Conservation (phyloP, 1,139 yeast genomes). For the Sugiyamaella xylanicola region DNA sequence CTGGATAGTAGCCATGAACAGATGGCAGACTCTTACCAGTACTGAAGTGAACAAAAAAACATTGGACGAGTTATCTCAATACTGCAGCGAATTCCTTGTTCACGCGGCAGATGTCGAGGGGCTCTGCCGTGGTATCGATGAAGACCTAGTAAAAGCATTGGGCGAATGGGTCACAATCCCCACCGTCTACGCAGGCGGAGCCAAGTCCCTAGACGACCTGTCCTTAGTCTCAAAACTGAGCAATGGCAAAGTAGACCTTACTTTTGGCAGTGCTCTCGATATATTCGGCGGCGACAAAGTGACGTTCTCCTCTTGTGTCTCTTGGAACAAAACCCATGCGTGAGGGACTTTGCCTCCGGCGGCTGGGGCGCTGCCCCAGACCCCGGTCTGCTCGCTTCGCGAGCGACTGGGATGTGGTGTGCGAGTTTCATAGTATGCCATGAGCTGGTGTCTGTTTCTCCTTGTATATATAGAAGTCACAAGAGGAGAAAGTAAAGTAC, state of each 20-base stretch:
- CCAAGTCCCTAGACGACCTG: constrained; percentile 70
- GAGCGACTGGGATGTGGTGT: too few species aligned
- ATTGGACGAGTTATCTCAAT: constrained; percentile 55
- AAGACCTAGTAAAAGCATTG: constrained; percentile 64
- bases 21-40: constrained; percentile 90
- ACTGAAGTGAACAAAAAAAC: constrained; percentile 58
- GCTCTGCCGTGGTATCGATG: constrained; percentile 87
- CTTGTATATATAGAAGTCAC: too few species aligned
- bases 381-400: neutral
- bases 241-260: constrained; percentile 80
- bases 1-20: constrained; percentile 96
- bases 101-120: constrained; percentile 99
- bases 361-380: constrained; percentile 10
- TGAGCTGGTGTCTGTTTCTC: too few species aligned
- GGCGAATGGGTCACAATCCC: constrained; percentile 83
- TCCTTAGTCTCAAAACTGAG: constrained; percentile 66
- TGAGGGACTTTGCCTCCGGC: constrained; percentile 3
- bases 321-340: constrained; percentile 56
- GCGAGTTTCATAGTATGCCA: too few species aligned
- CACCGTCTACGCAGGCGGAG: constrained; percentile 97
- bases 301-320: constrained; percentile 67
- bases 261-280: constrained; percentile 90
- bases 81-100: constrained; percentile 82
- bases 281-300: constrained; percentile 89
- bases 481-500: too few species aligned